Conservation (phyloP, 495 filamentous ascomycete genomes). For the Pyrenopolyporus hunteri region DNA sequence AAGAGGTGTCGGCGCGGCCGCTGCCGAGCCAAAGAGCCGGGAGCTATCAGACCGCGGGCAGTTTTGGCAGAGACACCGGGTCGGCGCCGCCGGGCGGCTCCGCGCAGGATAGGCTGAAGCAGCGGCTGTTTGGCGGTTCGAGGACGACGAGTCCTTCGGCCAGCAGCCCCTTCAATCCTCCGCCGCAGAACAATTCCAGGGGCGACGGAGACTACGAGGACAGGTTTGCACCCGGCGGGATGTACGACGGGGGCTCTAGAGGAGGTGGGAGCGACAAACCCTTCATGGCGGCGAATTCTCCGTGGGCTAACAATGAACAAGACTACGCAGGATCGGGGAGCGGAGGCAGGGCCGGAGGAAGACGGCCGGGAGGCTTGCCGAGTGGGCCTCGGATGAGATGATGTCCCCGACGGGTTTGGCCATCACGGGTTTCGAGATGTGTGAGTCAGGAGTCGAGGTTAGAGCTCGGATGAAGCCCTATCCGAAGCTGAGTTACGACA, state of each 20-base stretch:
- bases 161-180: conserved; percentile 48
- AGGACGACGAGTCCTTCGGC: conserved; percentile 50
- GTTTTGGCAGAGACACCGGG: too few species aligned
- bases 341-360: conserved; percentile 42
- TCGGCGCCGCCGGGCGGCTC: conserved; percentile 48
- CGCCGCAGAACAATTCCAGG: conserved; percentile 42
- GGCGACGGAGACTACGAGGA: conserved; percentile 51
- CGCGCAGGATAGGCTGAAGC: conserved; percentile 58
- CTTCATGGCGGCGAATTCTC: conserved; percentile 54
- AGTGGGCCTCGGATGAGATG: conserved; percentile 52
- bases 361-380: conserved; percentile 48
- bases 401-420: conserved; percentile 7
- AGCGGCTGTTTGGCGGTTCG: conserved; percentile 55
- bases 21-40: conserved; percentile 73
- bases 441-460: neutral
- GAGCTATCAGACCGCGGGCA: conserved; percentile 72
- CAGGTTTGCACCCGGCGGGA: conserved; percentile 49
- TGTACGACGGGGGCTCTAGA: conserved; percentile 40
- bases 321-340: conserved; percentile 48
- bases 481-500: conserved; percentile 1
- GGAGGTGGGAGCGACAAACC: conserved; percentile 47
- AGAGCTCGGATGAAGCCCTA: conserved; percentile 18
- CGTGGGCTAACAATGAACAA: conserved; percentile 51
- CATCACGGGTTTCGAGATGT: neutral
- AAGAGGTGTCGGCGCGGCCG: conserved; percentile 58